Percentiles rank a stretch among this genome's conserved stretches.
phyloP scores from a whole-genome alignment of 495 filamentous ascomycete genomes.

The Wilcoxina mikolae region DNA sequence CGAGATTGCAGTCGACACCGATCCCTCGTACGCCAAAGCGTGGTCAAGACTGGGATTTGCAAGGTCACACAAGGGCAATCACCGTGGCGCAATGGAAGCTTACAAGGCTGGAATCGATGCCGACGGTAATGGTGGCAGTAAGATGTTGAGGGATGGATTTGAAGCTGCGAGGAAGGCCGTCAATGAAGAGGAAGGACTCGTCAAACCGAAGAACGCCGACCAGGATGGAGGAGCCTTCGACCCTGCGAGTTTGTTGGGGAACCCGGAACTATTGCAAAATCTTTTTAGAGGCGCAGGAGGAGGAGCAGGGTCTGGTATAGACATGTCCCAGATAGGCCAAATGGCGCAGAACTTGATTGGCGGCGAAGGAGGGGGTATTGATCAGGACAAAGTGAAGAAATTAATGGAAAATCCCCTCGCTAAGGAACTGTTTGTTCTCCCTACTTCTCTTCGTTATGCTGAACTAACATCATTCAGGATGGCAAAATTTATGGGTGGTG shows the following conservation, averaged over 20 bases:
- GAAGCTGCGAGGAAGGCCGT: slow-evolving; percentile 77
- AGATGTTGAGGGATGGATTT: slow-evolving; percentile 85
- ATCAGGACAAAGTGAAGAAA: too few relatives aligned
- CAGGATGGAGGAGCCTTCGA: slow-evolving; percentile 74
- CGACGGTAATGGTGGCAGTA: slow-evolving; percentile 79
- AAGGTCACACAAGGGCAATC: slow-evolving; percentile 75
- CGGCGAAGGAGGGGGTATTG: too few relatives aligned
- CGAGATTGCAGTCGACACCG: slow-evolving; percentile 67
- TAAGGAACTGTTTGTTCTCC: too few relatives aligned
- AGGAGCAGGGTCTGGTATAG: slow-evolving; percentile 53
- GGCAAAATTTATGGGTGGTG: too few relatives aligned
- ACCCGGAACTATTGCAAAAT: slow-evolving; percentile 99
- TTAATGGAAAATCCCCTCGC: too few relatives aligned
- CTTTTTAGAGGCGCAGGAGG: too few relatives aligned
- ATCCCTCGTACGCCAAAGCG: slow-evolving; percentile 89
- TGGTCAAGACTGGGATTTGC: slow-evolving; percentile 88
- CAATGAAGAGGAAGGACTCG: slow-evolving; percentile 50
- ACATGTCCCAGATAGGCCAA: too few relatives aligned
- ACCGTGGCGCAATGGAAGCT: slow-evolving; percentile 82
- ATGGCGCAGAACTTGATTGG: too few relatives aligned
- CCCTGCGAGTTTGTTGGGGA: slow-evolving; percentile 70
- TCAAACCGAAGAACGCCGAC: slow-evolving; percentile 33
- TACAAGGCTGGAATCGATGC: slow-evolving; percentile 85
- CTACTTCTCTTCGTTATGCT: too few relatives aligned
- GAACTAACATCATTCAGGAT: too few relatives aligned